Conservation (phyloP, 2,329 filamentous ascomycete species). For the Westerdykella sp. region DNA sequence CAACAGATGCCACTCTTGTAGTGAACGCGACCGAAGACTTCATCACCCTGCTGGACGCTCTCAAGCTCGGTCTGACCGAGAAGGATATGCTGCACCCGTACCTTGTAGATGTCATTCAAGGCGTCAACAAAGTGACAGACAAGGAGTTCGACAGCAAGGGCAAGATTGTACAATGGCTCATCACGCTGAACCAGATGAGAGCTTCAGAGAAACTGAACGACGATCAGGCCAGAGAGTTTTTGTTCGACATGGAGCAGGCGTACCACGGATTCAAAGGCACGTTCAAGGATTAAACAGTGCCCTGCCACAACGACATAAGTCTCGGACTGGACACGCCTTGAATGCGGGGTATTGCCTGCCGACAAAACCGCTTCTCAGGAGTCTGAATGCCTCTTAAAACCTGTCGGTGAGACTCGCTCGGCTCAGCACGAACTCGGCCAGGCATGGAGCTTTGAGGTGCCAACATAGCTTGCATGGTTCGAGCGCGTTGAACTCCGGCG, state of each 20-base stretch:
- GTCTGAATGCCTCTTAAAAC: no score
- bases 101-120: constrained; percentile 91
- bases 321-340: no score
- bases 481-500: background rate
- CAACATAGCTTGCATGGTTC: background rate
- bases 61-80: constrained; percentile 84
- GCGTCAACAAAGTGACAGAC: constrained; percentile 94
- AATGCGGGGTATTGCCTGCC: no score
- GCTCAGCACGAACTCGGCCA: no score
- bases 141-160: constrained; percentile 90
- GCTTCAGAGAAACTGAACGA: constrained; percentile 85
- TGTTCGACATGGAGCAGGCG: constrained; percentile 88
- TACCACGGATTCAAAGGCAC: constrained; percentile 90
- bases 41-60: constrained; percentile 93
- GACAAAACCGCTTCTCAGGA: no score
- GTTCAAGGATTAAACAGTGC: constrained; percentile 41
- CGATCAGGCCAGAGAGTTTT: constrained; percentile 79
- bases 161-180: constrained; percentile 98
- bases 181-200: constrained; percentile 95
- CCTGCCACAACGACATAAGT: no score
- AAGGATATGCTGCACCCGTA: constrained; percentile 97
- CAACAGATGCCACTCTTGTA: constrained; percentile 61
- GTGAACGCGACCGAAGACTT: constrained; percentile 94
- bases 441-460: no score
- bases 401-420: no score